A percentile compares a stretch with the other conserved stretches of the same genome.
Evolutionary conservation across 768 basidiomycete species (phyloP).

Genomic region (Termitomyces sp.): DNA sequence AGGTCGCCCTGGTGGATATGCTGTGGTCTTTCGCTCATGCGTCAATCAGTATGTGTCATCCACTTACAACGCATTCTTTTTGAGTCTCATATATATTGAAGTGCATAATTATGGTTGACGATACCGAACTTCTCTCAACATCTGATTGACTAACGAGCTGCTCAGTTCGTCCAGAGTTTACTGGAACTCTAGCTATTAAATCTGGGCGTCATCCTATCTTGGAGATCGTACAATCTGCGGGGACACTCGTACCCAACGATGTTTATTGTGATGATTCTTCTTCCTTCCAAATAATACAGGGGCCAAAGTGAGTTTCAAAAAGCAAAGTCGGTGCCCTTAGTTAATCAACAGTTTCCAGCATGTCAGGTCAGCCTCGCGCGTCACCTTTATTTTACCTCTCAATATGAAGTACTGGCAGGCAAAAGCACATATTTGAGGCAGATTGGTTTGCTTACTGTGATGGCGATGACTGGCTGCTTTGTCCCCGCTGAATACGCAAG

Average conservation of each 20-base stretch:
- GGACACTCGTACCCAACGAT: constrained; percentile 82
- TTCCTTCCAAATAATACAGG: constrained; percentile 88
- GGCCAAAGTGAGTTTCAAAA: constrained; percentile 65
- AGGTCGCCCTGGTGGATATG: constrained; percentile 90
- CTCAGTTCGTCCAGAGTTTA: constrained; percentile 87
- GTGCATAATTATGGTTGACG: constrained; percentile 45
- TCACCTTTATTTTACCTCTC: neutral
- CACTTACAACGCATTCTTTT: neutral
- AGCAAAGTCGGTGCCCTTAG: neutral
- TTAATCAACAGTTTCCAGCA: constrained; percentile 22
- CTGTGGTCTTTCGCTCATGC: constrained; percentile 84
- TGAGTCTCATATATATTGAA: constrained; percentile 14
- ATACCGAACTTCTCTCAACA: neutral
- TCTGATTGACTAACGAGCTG: neutral
- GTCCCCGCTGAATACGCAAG: constrained; percentile 94
- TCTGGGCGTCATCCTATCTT: constrained; percentile 86
- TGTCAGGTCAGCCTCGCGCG: constrained; percentile 34
- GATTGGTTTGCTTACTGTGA: constrained; percentile 74
- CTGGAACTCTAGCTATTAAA: constrained; percentile 86
- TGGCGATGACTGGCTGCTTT: constrained; percentile 90
- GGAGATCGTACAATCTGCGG: constrained; percentile 65
- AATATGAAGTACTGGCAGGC: constrained; percentile 34
- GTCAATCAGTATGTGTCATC: constrained; percentile 66
- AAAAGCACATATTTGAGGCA: constrained; percentile 95
- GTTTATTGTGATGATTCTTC: constrained; percentile 83